Conservation (phyloP, 257 asterid species). For the Solanum okadae region DNA sequence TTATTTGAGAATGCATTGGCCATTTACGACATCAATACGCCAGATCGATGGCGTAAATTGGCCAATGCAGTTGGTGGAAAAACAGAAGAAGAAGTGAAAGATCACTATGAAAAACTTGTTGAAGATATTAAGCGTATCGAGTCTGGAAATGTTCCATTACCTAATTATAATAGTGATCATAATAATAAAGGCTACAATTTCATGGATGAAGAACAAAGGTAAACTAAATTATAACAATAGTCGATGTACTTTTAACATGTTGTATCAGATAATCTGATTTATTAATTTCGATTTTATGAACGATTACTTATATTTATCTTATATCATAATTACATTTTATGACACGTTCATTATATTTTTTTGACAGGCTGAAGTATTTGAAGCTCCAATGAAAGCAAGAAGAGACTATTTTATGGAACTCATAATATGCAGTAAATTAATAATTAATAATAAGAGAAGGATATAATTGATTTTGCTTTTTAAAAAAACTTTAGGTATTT, state of each 20-base stretch:
- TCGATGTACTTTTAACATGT: not conserved
- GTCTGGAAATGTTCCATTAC: constrained; percentile 48
- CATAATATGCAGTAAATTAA: not conserved
- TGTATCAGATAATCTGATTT: not conserved
- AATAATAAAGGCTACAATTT: constrained; percentile 1
- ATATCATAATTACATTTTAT: not conserved
- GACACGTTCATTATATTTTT: not conserved
- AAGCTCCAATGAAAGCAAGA: constrained; percentile 22
- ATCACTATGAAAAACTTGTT: constrained; percentile 46
- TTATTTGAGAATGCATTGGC: constrained; percentile 63
- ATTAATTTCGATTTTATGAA: not conserved
- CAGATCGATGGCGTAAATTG: constrained; percentile 50
- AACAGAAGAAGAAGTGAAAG: constrained; percentile 56
- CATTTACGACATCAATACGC: constrained; percentile 27
- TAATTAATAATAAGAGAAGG: not conserved
- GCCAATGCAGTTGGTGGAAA: constrained; percentile 48
- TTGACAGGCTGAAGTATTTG: constrained; percentile 29
- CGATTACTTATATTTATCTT: not conserved
- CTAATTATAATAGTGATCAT: constrained; percentile 22
- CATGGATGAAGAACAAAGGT: constrained; percentile 22
- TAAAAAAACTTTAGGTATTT: not conserved
- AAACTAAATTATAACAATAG: not conserved
- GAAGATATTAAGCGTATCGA: constrained; percentile 49
- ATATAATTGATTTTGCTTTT: not conserved
- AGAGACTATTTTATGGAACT: not conserved